phyloP scores from a whole-genome alignment of 495 filamentous ascomycete species.

The Neurospora sublineolata region DNA sequence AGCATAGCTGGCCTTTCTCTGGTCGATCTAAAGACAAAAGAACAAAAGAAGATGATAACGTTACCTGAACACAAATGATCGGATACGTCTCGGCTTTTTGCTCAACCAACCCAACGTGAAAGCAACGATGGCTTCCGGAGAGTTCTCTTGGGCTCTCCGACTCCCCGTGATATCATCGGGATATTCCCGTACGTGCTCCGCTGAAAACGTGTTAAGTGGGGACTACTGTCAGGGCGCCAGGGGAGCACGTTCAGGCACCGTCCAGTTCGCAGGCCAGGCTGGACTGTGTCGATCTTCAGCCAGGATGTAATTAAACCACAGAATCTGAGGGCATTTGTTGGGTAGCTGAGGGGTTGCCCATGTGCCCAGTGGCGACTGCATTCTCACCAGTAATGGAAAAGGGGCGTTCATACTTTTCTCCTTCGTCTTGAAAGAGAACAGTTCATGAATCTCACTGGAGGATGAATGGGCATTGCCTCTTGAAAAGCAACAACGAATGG shows the following conservation, averaged over 20 bases:
- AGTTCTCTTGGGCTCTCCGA: not conserved
- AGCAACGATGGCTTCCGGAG: not conserved
- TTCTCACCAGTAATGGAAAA: not conserved
- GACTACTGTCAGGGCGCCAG: not conserved
- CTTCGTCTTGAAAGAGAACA: not conserved
- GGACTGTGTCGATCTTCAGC: not conserved
- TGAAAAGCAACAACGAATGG: not conserved
- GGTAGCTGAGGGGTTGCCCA: not conserved
- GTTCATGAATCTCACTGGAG: not conserved
- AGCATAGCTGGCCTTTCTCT: not conserved
- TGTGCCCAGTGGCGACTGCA: not conserved
- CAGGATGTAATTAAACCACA: not conserved
- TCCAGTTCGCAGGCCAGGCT: not conserved
- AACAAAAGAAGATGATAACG: not conserved
- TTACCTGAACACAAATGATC: not conserved
- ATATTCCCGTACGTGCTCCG: not conserved
- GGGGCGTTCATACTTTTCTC: not conserved
- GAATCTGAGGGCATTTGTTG: not conserved
- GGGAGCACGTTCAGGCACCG: not conserved
- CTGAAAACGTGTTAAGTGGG: not conserved
- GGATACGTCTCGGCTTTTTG: not conserved
- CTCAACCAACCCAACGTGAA: not conserved
- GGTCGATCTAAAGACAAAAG: not conserved
- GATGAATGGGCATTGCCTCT: not conserved
- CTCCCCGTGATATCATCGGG: not conserved